These are phyloP conservation scores for Tulasnella sp. DNA, from an alignment of 768 basidiomycete species.

Conservation along the genomic window DNA sequence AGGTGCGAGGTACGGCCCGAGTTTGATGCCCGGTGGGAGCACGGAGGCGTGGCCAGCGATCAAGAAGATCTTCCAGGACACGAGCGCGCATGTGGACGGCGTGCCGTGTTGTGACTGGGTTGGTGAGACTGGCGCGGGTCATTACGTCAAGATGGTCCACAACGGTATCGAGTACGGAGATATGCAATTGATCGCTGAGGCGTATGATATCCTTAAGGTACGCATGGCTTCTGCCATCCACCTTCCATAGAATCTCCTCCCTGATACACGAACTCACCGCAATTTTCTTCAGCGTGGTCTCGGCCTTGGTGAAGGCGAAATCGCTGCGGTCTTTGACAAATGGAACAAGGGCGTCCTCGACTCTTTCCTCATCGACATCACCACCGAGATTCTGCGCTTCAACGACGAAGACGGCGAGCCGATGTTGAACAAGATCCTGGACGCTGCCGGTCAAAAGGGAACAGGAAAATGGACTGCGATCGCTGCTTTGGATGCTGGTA, in stretches of 20 bases:
- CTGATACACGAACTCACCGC: background rate
- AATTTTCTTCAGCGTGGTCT: constrained; percentile 52
- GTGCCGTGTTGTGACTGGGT: constrained; percentile 99
- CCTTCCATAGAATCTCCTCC: constrained; percentile 19
- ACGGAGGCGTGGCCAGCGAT: constrained; percentile 89
- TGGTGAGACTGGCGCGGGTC: constrained; percentile 86
- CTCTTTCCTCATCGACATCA: constrained; percentile 99
- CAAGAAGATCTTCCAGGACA: constrained; percentile 98
- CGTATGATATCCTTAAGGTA: constrained; percentile 91
- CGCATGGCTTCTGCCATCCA: too few relatives aligned
- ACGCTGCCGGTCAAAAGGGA: constrained; percentile 96
- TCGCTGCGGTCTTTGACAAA: constrained; percentile 82
- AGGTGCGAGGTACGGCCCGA: constrained; percentile 93
- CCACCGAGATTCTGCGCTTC: constrained; percentile 91
- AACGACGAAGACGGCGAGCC: constrained; percentile 92
- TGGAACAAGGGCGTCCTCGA: constrained; percentile 99
- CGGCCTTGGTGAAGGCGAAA: constrained; percentile 74
- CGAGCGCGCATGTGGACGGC: constrained; percentile 87
- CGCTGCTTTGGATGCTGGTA: constrained; percentile 86
- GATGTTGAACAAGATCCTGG: constrained; percentile 87
- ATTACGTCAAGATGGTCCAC: constrained; percentile 74
- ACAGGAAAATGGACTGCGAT: constrained; percentile 99
- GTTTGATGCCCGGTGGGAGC: constrained; percentile 98
- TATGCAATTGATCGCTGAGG: constrained; percentile 99
- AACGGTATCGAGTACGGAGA: constrained; percentile 99